phyloP scores from a whole-genome alignment of 805 yeast genomes.

The Jamesozyma jinghongensis region DNA sequence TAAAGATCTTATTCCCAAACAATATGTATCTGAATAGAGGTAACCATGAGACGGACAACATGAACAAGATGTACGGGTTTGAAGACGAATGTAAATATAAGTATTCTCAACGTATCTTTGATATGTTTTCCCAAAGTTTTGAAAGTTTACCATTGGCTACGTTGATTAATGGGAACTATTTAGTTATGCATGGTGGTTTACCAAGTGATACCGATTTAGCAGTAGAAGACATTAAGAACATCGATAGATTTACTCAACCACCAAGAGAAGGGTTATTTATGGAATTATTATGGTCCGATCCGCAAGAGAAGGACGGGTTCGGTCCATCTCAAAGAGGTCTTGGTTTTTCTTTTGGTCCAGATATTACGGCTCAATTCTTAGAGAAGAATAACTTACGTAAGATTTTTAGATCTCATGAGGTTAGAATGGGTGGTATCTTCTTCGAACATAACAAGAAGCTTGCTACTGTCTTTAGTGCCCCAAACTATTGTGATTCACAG shows the following conservation, averaged over 20 bases:
- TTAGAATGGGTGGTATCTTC: slow-evolving; percentile 83
- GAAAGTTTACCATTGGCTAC: slow-evolving; percentile 81
- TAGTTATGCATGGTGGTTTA: slow-evolving; percentile 94
- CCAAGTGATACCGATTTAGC: slow-evolving; percentile 69
- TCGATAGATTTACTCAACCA: slow-evolving; percentile 76
- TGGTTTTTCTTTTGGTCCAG: slow-evolving; percentile 96
- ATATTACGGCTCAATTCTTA: slow-evolving; percentile 75
- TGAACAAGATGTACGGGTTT: slow-evolving; percentile 95
- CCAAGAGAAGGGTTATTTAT: slow-evolving; percentile 87
- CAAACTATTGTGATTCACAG: slow-evolving; percentile 89
- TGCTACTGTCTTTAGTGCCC: slow-evolving; percentile 95
- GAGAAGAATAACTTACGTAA: slow-evolving; percentile 61
- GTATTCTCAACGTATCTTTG: slow-evolving; percentile 70
- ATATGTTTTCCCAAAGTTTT: slow-evolving; percentile 78
- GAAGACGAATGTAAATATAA: slow-evolving; percentile 92
- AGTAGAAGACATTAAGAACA: slow-evolving; percentile 61
- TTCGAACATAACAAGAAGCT: slow-evolving; percentile 78
- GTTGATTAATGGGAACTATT: slow-evolving; percentile 63
- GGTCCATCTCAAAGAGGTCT: slow-evolving; percentile 89
- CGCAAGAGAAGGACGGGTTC: slow-evolving; percentile 69
- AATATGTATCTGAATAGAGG: slow-evolving; percentile 79
- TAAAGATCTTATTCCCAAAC: slow-evolving; percentile 68
- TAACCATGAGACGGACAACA: slow-evolving; percentile 91
- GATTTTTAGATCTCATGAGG: slow-evolving; percentile 90
- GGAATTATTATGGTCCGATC: slow-evolving; percentile 98